phyloP scores from a whole-genome alignment of 106 monocot species.

The Triglochin maritima region DNA sequence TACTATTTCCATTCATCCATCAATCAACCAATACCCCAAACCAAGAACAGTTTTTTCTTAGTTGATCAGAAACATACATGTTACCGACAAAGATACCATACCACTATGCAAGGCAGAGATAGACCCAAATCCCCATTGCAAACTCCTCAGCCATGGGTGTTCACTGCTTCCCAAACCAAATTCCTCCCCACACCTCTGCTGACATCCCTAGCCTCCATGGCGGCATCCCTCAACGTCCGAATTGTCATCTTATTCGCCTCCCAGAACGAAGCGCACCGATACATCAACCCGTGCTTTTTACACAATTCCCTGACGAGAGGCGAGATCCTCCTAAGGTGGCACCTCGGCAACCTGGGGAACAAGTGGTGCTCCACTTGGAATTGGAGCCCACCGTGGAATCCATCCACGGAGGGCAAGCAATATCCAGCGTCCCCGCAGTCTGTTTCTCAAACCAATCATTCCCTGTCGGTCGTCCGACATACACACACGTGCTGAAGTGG shows the following conservation, averaged over 20 bases:
- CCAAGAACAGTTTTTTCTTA: no score
- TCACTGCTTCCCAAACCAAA: slow-evolving; percentile 52
- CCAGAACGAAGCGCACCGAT: slow-evolving; percentile 24
- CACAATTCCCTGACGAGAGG: slow-evolving; percentile 39
- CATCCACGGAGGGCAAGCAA: slow-evolving; percentile 61
- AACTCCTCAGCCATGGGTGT: slow-evolving; percentile 33
- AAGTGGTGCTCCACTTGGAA: slow-evolving; percentile 61
- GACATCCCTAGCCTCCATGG: slow-evolving; percentile 41
- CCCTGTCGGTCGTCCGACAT: slow-evolving; percentile 36
- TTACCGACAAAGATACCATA: no score
- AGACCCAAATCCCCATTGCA: not conserved
- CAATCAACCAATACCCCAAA: no score
- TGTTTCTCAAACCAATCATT: slow-evolving; percentile 73
- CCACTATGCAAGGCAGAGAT: no score
- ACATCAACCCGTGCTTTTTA: slow-evolving; percentile 39
- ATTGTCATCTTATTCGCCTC: slow-evolving; percentile 36
- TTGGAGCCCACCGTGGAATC: slow-evolving; percentile 65
- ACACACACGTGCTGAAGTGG: slow-evolving; percentile 44
- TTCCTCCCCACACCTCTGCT: slow-evolving; percentile 26
- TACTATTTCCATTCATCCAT: no score
- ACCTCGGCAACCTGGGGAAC: slow-evolving; percentile 47
- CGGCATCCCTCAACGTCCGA: slow-evolving; percentile 29
- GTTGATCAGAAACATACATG: no score
- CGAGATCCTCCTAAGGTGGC: slow-evolving; percentile 31
- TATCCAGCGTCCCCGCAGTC: slow-evolving; percentile 45